phyloP scores from a whole-genome alignment of 106 monocot genomes.

The Posidonia australis region DNA sequence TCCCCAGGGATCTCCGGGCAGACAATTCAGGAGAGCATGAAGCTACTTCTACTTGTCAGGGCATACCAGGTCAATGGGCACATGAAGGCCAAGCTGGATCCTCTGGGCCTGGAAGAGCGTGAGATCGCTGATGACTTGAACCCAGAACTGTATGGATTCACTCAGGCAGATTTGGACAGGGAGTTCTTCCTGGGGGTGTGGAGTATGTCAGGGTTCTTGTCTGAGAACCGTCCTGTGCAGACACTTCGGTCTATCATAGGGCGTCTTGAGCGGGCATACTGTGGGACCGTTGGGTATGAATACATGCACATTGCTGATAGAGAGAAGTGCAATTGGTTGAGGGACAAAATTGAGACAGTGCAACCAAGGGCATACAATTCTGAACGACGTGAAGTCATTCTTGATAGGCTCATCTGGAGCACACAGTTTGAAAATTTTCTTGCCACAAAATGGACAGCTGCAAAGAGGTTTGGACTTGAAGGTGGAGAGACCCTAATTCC shows the following conservation, averaged over 20 bases:
- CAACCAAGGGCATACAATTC: constrained; percentile 34
- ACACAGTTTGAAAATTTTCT: constrained; percentile 86
- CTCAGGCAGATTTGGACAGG: constrained; percentile 69
- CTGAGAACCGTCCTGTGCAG: constrained; percentile 79
- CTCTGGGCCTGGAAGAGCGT: constrained; percentile 54
- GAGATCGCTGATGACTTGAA: constrained; percentile 51
- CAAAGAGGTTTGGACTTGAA: constrained; percentile 89
- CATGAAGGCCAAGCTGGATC: constrained; percentile 81
- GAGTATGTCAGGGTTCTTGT: constrained; percentile 83
- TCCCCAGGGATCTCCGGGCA: constrained; percentile 86
- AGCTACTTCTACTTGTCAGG: constrained; percentile 62
- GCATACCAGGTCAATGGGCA: constrained; percentile 92
- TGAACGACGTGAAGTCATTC: constrained; percentile 61
- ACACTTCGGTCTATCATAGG: constrained; percentile 61
- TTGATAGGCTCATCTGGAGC: constrained; percentile 95
- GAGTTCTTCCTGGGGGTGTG: constrained; percentile 97
- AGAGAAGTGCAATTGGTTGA: constrained; percentile 93
- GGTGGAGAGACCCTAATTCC: constrained; percentile 88
- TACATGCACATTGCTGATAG: constrained; percentile 92
- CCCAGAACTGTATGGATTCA: constrained; percentile 58
- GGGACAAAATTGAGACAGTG: constrained; percentile 76
- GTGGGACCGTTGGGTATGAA: constrained; percentile 82
- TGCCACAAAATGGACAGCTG: constrained; percentile 68
- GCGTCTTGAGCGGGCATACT: constrained; percentile 79
- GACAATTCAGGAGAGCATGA: constrained; percentile 95